These are phyloP conservation scores for Tolypocladium pustulatum DNA, from an alignment of 2,329 filamentous ascomycete genomes.

Conservation along the genomic window DNA sequence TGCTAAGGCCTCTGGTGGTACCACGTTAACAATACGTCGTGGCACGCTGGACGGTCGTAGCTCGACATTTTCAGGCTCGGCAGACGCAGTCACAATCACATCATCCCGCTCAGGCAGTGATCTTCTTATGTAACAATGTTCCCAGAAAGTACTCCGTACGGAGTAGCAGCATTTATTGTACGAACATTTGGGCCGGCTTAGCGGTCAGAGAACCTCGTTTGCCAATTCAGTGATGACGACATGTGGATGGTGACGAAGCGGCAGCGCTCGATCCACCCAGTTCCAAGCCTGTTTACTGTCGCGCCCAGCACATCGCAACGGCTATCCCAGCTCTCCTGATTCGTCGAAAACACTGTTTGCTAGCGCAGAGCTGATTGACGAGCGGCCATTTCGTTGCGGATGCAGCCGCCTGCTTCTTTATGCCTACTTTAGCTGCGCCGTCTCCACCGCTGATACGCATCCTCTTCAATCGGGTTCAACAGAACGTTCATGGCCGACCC, in stretches of 20 bases:
- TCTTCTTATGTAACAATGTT: too few relatives aligned
- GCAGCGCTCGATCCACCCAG: not conserved
- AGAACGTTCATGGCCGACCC: not conserved
- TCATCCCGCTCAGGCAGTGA: not conserved
- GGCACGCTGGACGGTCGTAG: not conserved
- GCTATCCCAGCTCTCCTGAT: not conserved
- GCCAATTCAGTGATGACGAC: not conserved
- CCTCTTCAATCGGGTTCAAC: not conserved
- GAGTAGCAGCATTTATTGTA: not conserved
- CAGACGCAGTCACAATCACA: not conserved
- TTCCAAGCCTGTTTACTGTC: not conserved
- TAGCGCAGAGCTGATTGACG: not conserved
- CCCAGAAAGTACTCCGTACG: too few relatives aligned
- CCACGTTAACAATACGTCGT: not conserved
- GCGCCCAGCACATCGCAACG: not conserved
- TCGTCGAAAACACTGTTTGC: not conserved
- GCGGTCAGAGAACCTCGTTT: not conserved
- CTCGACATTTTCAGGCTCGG: not conserved
- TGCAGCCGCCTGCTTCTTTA: not conserved
- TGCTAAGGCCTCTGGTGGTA: not conserved
- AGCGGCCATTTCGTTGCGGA: not conserved
- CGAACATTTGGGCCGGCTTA: not conserved
- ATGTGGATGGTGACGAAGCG: not conserved
- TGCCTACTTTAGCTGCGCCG: not conserved
- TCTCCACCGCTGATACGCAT: not conserved